Base-by-base conservation (phyloP, 768 basidiomycete genomes). In the Obba rivulosa region DNA sequence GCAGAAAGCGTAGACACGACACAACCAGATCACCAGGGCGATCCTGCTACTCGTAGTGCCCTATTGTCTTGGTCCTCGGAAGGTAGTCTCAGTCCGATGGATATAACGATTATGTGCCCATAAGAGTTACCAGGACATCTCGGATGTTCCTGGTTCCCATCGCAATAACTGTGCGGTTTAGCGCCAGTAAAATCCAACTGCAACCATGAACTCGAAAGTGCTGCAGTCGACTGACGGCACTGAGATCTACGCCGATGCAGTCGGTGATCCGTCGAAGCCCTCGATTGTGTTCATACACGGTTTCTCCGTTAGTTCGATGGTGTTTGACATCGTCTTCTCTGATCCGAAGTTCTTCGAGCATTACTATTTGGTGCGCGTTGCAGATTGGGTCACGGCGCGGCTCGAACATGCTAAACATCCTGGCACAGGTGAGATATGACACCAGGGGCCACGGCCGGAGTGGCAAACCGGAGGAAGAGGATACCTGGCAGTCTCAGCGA, bases 401-500 rank as follows among this genome's bases (percentile, higher is more conserved):
- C 43, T 3, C 25, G 14, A 23, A 11, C 7, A 20, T 43, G 20
- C 22, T 25, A 3, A 5, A 31, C 11, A 44, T n/a, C 4, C 14
- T n/a, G n/a, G 14, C n/a, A 31, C 36, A 60, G 61, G 57, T 62
- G 17, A 57, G 59, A 5, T 62, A 58, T 41, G 61, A 62, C 37
- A 40, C 56, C n/a, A 57, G 61, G 34, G 57, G 57, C n/a, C 55
- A 57, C 39, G 59, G 59, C 17, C 40, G 57, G 11, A 55, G 52
- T 16, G 56, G 57, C 8, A 51, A 43, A n/a, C 51, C 46, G 9
- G 35, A 17, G 21, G 39, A 35, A 3, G 41, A 39, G 17, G 57
- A 56, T 10, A 52, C 28, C 16, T 56, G 57, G 23, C 35, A 43
- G 0, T 42, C 55, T 7, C 16, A 35, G 13, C 40, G 46, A 22